Evolutionary conservation across 345 rosid genomes (phyloP).

Genomic region (Sisymbrium irio): DNA sequence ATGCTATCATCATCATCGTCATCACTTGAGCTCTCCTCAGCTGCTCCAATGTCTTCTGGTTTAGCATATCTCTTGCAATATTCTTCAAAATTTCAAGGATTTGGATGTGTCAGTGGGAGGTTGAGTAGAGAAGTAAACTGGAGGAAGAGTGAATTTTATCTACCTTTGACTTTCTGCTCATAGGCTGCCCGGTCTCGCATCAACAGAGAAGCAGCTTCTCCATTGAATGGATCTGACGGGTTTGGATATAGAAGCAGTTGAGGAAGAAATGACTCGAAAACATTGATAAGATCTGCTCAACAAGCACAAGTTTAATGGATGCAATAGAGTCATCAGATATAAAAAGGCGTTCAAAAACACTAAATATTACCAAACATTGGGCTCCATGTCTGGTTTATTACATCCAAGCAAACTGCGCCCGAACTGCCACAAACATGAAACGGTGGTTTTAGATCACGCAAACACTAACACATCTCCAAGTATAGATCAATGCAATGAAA

Average conservation of each 20-base stretch:
- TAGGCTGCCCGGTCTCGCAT: conserved; percentile 57
- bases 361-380: conserved; percentile 61
- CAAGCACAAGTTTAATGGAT: background rate
- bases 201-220: conserved; percentile 77
- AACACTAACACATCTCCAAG: background rate
- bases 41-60: conserved; percentile 43
- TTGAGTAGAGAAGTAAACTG: background rate
- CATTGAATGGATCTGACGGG: conserved; percentile 71
- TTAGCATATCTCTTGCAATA: conserved; percentile 61
- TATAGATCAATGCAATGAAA: background rate
- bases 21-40: conserved; percentile 45
- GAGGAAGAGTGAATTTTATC: background rate
- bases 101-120: background rate
- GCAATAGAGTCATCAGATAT: conserved; percentile 10
- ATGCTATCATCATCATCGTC: conserved; percentile 53
- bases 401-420: conserved; percentile 84
- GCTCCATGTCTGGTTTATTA: conserved; percentile 76
- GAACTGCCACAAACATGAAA: conserved; percentile 45
- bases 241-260: conserved; percentile 81
- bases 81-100: conserved; percentile 35
- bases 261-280: conserved; percentile 74
- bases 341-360: background rate
- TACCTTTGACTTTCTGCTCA: conserved; percentile 63
- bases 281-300: conserved; percentile 66
- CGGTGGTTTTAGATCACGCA: background rate